These are phyloP conservation scores for Diospyros lotus DNA, from an alignment of 148 eudicot genomes.

Conservation along the genomic window DNA sequence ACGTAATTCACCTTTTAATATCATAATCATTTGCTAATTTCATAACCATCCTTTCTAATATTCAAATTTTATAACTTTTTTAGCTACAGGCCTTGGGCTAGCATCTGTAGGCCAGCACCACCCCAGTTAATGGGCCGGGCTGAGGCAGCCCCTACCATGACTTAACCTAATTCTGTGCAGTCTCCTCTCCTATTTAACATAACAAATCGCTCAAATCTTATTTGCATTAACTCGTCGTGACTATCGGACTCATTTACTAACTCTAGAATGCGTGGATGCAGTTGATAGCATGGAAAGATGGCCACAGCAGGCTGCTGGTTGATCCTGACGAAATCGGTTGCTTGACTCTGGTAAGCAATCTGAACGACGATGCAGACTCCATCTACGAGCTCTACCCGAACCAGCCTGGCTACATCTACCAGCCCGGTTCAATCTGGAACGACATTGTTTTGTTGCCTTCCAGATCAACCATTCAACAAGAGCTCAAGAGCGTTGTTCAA, in stretches of 20 bases:
- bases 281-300: conserved; percentile 92
- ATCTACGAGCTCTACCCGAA: conserved; percentile 58
- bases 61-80: too few species aligned
- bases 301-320: conserved; percentile 50
- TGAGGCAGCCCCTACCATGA: too few species aligned
- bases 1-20: too few species aligned
- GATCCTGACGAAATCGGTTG: conserved; percentile 62
- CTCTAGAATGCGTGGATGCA: conserved; percentile 21
- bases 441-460: conserved; percentile 47
- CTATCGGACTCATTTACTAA: neutral
- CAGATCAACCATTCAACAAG: conserved; percentile 39
- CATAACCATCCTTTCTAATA: too few species aligned
- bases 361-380: conserved; percentile 77
- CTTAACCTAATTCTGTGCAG: too few species aligned
- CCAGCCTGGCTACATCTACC: conserved; percentile 15
- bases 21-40: too few species aligned
- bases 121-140: too few species aligned
- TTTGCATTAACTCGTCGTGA: too few species aligned
- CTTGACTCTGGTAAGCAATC: conserved; percentile 28
- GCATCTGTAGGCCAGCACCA: too few species aligned
- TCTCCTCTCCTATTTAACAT: too few species aligned
- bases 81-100: too few species aligned
- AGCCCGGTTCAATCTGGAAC: conserved; percentile 63
- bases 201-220: too few species aligned
- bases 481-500: conserved; percentile 42